Evolutionary conservation across 2,329 filamentous ascomycete genomes (phyloP).

Genomic region (Sarocladium brachiariae): DNA sequence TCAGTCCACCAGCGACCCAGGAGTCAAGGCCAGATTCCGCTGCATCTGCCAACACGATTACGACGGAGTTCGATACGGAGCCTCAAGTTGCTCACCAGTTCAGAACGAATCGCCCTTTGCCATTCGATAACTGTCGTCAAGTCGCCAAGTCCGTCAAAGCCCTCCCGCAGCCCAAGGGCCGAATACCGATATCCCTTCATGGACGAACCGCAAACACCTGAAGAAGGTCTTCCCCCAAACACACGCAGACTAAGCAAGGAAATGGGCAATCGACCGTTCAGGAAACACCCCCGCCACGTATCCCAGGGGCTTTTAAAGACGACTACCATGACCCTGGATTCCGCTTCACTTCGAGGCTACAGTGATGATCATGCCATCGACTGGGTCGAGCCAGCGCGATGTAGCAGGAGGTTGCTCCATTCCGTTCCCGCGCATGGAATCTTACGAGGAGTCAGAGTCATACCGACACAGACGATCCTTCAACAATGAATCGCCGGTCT

Average conservation of each 20-base stretch:
- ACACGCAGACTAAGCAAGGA: not conserved
- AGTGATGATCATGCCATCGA: conserved; percentile 38
- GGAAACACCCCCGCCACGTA: not conserved
- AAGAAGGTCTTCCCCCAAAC: conserved; percentile 9
- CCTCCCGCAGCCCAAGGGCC: conserved; percentile 22
- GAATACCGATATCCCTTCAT: conserved; percentile 47
- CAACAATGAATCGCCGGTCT: conserved; percentile 14
- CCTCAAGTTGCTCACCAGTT: conserved; percentile 52
- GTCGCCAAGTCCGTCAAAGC: conserved; percentile 22
- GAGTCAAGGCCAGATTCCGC: conserved; percentile 51
- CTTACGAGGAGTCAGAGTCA: conserved; percentile 27
- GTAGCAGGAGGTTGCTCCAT: conserved; percentile 14
- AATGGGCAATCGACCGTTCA: conserved; percentile 3
- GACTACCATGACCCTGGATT: conserved; percentile 26
- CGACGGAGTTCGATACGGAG: conserved; percentile 68
- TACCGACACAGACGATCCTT: conserved; percentile 26
- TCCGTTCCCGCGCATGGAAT: conserved; percentile 28
- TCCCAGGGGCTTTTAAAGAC: conserved; percentile 26
- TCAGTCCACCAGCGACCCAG: conserved; percentile 28
- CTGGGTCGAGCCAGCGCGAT: no score
- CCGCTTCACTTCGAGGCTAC: conserved; percentile 14
- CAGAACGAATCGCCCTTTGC: conserved; percentile 23
- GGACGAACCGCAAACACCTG: conserved; percentile 30
- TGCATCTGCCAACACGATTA: conserved; percentile 50
- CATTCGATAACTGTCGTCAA: conserved; percentile 20